Evolutionary conservation across 805 yeast species (phyloP).

Genomic region (Barnettozyma sucrosica): DNA sequence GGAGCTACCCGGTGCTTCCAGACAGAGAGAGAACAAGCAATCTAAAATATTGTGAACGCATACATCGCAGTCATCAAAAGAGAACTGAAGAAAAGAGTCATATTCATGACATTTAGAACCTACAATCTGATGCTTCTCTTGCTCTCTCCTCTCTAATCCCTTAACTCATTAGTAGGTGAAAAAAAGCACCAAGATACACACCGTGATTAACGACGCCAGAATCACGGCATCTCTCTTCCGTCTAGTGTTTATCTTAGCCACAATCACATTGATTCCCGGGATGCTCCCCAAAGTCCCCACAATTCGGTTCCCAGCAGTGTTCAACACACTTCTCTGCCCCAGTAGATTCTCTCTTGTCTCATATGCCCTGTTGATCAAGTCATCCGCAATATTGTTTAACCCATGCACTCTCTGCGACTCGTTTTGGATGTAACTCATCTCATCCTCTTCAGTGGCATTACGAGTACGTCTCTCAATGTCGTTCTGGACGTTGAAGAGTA

Average conservation of each 20-base stretch:
- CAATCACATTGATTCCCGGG: slow-evolving; percentile 77
- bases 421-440: slow-evolving; percentile 69
- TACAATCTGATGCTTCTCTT: neutral
- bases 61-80: too few relatives aligned
- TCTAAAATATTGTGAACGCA: too few relatives aligned
- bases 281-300: slow-evolving; percentile 56
- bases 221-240: slow-evolving; percentile 83
- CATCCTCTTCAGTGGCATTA: slow-evolving; percentile 34
- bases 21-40: too few relatives aligned
- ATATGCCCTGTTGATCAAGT: slow-evolving; percentile 76
- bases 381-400: slow-evolving; percentile 72
- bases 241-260: slow-evolving; percentile 79
- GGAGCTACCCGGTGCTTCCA: neutral
- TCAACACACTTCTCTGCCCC: slow-evolving; percentile 61
- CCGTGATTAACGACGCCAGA: slow-evolving; percentile 65
- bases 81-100: too few relatives aligned
- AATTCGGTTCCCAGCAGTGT: slow-evolving; percentile 58
- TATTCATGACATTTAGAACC: neutral
- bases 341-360: slow-evolving; percentile 82
- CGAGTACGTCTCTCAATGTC: slow-evolving; percentile 68
- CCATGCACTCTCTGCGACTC: slow-evolving; percentile 71
- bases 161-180: slow-evolving; percentile 29
- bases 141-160: neutral
- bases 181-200: slow-evolving; percentile 66
- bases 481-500: slow-evolving; percentile 67